phyloP scores from a whole-genome alignment of 208 protist species.

The Blechomonas ayalai region DNA sequence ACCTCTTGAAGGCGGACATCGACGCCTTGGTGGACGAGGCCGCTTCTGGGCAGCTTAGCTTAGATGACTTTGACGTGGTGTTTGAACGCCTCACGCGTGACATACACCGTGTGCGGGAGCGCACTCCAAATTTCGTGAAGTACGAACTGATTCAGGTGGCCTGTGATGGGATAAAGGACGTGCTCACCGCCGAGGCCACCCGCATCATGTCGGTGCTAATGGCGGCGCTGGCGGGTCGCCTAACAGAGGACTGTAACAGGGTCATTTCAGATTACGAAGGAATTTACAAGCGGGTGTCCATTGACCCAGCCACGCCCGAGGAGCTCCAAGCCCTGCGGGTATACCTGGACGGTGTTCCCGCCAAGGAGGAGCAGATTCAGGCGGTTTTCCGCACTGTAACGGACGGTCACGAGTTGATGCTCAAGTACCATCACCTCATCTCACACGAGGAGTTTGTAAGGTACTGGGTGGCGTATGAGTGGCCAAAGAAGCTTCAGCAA shows the following conservation, averaged over 20 bases:
- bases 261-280: conserved; percentile 65
- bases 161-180: conserved; percentile 81
- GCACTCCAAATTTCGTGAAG: conserved; percentile 83
- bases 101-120: conserved; percentile 57
- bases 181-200: conserved; percentile 41
- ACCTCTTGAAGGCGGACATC: conserved; percentile 54
- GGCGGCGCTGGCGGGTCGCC: conserved; percentile 47
- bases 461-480: conserved; percentile 89
- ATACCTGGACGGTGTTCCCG: conserved; percentile 67
- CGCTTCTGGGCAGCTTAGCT: conserved; percentile 25
- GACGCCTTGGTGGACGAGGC: conserved; percentile 43
- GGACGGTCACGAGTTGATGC: conserved; percentile 75
- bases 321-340: conserved; percentile 83
- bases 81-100: conserved; percentile 84
- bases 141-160: conserved; percentile 89
- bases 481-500: conserved; percentile 87
- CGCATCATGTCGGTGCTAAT: conserved; percentile 63
- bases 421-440: conserved; percentile 72
- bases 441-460: conserved; percentile 60
- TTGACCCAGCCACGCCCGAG: conserved; percentile 85
- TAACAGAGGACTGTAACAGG: conserved; percentile 43
- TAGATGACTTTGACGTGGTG: conserved; percentile 82
- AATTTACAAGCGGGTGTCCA: conserved; percentile 60
- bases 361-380: conserved; percentile 66
- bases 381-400: conserved; percentile 60